These are phyloP conservation scores for Salix brachista DNA, from an alignment of 345 rosid genomes.

Conservation along the genomic window DNA sequence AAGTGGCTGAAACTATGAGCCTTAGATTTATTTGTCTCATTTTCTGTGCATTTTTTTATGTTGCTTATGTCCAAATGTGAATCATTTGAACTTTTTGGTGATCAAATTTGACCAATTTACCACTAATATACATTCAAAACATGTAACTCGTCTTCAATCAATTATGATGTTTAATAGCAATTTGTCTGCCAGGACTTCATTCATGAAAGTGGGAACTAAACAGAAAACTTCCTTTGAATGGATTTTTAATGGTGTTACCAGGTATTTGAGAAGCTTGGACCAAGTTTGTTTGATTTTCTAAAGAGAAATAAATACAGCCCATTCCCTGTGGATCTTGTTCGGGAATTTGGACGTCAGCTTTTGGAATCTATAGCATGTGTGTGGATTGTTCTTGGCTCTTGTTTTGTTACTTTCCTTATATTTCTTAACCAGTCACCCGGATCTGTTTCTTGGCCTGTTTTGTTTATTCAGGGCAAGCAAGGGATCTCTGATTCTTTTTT, in stretches of 20 bases:
- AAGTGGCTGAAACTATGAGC: neutral
- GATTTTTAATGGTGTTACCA: slow-evolving; percentile 39
- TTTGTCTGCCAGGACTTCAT: slow-evolving; percentile 27
- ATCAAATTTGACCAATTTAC: neutral
- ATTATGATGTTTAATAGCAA: slow-evolving; percentile 10
- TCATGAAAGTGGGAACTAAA: slow-evolving; percentile 41
- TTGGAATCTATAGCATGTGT: slow-evolving; percentile 33
- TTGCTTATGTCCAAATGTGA: neutral
- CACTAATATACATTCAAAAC: neutral
- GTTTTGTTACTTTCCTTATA: slow-evolving; percentile 1
- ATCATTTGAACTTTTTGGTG: slow-evolving; percentile 2
- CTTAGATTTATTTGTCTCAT: neutral
- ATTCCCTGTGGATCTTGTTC: slow-evolving; percentile 32
- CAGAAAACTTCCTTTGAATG: slow-evolving; percentile 53
- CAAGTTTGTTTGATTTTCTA: slow-evolving; percentile 29
- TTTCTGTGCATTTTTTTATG: neutral
- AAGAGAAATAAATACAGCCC: slow-evolving; percentile 33
- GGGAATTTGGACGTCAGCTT: slow-evolving; percentile 34
- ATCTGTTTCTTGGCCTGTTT: slow-evolving; percentile 7
- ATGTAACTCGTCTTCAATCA: neutral
- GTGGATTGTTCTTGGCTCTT: slow-evolving; percentile 18
- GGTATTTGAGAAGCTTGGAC: slow-evolving; percentile 35
- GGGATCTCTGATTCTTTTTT: neutral
- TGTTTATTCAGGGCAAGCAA: slow-evolving; percentile 18
- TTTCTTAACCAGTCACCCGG: neutral